Evolutionary conservation across 192 early-diverging fungal species (phyloP), one percentile per base, ranked within the genome.

Genomic region (Coemansia sp.): DNA sequence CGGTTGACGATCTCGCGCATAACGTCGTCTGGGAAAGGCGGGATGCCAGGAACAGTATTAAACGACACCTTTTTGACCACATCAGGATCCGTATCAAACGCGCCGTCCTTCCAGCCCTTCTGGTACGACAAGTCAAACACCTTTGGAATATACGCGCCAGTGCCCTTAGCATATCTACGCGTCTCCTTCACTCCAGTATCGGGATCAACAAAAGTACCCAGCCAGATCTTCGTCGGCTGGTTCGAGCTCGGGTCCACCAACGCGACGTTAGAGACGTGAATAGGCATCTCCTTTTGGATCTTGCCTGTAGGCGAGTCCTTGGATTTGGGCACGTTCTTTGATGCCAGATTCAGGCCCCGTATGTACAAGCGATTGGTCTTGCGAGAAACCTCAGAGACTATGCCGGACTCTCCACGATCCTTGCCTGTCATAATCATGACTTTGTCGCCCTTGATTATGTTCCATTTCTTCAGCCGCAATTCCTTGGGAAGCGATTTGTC

Each of bases 201-300:
- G 0, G 79, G 75, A 36, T 82, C 61, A 2, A 39, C 16, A 39
- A 58, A 67, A 1, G 18, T 58, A 2, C 35, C 60, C 37, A 77
- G 21, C n/a, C 42, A 38, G 23, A 82, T 66, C 61, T 71, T 76
- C 6, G 79, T 73, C 13, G 79, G 75, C 70, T 64, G 45, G 21
- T 71, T 59, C 9, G 70, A 77, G 59, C 67, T 73, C 13, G 91
- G 90, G 65, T 93, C 91, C n/a, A 93, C 77, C 56, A 93, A 62
- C 8, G 85, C 82, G 5, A 93, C 79, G 66, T 93, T 86, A 3
- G 87, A 86, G 52, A 89, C 83, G 61, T 87, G 86, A 36, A 93
- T 86, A 8, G 88, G 89, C 69, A 85, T 84, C 61, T 90, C 89
- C 65, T 86, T 87, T 55, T 79, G 82, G 50, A 91, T 80, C 43